Percentiles rank a stretch among this genome's conserved stretches.
phyloP scores from a whole-genome alignment of 345 rosid genomes.

The Gossypium arboreum region DNA sequence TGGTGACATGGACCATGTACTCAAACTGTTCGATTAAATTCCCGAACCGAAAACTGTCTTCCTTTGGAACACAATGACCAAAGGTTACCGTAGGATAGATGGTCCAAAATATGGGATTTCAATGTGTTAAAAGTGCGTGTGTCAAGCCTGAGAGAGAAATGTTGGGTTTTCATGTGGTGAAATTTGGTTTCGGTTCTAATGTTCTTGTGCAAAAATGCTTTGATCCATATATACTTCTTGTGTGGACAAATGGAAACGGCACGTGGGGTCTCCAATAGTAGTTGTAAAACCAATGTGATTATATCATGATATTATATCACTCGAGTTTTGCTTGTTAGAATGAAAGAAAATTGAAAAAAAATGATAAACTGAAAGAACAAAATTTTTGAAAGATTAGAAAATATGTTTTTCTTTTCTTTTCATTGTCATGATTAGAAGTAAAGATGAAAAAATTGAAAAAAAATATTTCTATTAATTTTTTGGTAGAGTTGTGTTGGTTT shows the following conservation, averaged over 20 bases:
- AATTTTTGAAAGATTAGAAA: too few species aligned
- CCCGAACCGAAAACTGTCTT: conserved; percentile 8
- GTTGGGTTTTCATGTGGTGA: conserved; percentile 14
- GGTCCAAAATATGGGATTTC: conserved; percentile 26
- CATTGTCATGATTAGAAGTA: too few species aligned
- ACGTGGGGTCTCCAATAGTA: conserved; percentile 40
- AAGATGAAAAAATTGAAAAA: too few species aligned
- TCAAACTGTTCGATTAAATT: background rate
- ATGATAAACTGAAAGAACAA: too few species aligned
- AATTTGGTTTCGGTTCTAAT: conserved; percentile 29
- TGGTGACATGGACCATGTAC: conserved; percentile 21
- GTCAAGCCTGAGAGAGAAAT: conserved; percentile 35
- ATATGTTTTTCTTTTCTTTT: too few species aligned
- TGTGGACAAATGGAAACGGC: conserved; percentile 40
- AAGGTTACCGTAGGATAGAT: conserved; percentile 22
- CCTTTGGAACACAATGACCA: conserved; percentile 48
- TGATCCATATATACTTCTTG: conserved; percentile 39
- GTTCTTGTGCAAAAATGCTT: conserved; percentile 23
- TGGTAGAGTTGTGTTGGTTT: too few species aligned
- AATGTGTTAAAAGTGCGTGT: conserved; percentile 36
- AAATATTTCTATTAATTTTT: too few species aligned
- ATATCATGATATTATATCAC: background rate
- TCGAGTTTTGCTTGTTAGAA: too few species aligned
- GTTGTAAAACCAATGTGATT: conserved; percentile 33
- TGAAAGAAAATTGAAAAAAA: too few species aligned